These are phyloP conservation scores for Dactylis glomerata DNA, from an alignment of 176 grass and related monocot genomes.

Conservation along the genomic window DNA sequence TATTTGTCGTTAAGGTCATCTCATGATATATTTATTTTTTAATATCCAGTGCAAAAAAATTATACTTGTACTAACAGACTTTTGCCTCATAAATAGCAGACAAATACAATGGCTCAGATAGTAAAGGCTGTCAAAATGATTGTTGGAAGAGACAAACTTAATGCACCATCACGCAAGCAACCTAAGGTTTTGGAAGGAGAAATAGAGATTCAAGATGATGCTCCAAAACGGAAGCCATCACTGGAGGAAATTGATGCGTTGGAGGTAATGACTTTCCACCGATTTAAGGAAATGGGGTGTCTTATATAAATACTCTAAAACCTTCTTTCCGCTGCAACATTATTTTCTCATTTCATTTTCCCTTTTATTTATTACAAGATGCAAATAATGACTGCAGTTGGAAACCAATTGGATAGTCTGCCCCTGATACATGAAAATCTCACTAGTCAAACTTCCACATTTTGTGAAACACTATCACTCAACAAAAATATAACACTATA, in stretches of 20 bases:
- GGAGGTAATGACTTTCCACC: constrained; percentile 56
- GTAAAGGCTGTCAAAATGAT: constrained; percentile 99
- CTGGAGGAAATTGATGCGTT: constrained; percentile 95
- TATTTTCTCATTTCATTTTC: not conserved
- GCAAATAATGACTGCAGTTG: too few relatives aligned
- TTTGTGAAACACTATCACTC: not conserved
- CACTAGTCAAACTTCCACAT: not conserved
- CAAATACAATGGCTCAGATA: constrained; percentile 90
- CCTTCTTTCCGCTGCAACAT: not conserved
- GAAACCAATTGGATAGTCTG: not conserved
- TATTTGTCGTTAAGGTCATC: constrained; percentile 90
- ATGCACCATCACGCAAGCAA: constrained; percentile 22
- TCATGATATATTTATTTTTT: constrained; percentile 23
- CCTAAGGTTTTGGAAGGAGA: constrained; percentile 46
- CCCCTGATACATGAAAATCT: not conserved
- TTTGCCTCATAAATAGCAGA: constrained; percentile 41
- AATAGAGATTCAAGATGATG: constrained; percentile 93
- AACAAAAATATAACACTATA: not conserved
- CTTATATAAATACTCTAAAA: not conserved
- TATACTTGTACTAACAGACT: constrained; percentile 35
- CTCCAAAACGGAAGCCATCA: constrained; percentile 82
- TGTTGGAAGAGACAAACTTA: constrained; percentile 55
- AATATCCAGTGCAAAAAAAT: not conserved
- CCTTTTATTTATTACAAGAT: not conserved
- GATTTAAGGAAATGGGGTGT: not conserved